Evolutionary conservation across 2,329 filamentous ascomycete species (phyloP).

Genomic region (Chaetomiaceae sp.): DNA sequence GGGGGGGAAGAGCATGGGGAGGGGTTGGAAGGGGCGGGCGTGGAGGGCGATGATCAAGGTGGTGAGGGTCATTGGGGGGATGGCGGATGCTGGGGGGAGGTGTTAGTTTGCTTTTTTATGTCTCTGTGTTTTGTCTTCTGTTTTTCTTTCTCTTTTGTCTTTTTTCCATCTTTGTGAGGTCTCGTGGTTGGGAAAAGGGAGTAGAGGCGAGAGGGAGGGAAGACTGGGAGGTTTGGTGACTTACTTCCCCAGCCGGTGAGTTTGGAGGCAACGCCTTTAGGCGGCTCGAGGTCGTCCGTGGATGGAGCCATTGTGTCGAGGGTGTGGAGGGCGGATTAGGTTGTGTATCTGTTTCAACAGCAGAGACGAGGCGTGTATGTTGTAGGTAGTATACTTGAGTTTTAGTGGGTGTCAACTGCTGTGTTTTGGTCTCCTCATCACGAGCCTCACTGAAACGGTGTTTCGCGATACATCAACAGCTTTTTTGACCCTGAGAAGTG

Average conservation of each 20-base stretch:
- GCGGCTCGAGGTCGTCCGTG: conserved; percentile 15
- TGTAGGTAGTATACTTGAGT: too few relatives aligned
- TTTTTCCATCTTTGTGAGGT: too few relatives aligned
- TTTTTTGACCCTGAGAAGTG: conserved; percentile 4
- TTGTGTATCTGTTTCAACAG: neutral
- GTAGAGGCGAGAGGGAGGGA: neutral
- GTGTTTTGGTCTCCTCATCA: neutral
- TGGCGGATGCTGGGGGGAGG: conserved; percentile 42
- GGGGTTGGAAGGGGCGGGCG: conserved; percentile 46
- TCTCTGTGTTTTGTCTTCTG: neutral
- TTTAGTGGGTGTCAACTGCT: neutral
- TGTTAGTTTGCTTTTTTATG: neutral
- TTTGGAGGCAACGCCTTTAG: conserved; percentile 32
- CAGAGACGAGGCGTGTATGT: neutral
- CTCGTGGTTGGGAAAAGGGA: neutral
- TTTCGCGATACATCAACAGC: too few relatives aligned
- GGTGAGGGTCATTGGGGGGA: conserved; percentile 51
- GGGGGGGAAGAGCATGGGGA: conserved; percentile 48
- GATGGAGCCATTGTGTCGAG: conserved; percentile 15
- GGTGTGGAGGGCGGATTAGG: neutral
- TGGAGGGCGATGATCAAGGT: conserved; percentile 54
- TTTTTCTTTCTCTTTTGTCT: too few relatives aligned
- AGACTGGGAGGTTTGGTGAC: conserved; percentile 25
- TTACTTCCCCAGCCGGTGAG: conserved; percentile 48
- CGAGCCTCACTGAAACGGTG: too few relatives aligned